A percentile compares a stretch with the other conserved stretches of the same genome.
phyloP scores from a whole-genome alignment of 2,329 filamentous ascomycete genomes.

The Stemphylium lycopersici region DNA sequence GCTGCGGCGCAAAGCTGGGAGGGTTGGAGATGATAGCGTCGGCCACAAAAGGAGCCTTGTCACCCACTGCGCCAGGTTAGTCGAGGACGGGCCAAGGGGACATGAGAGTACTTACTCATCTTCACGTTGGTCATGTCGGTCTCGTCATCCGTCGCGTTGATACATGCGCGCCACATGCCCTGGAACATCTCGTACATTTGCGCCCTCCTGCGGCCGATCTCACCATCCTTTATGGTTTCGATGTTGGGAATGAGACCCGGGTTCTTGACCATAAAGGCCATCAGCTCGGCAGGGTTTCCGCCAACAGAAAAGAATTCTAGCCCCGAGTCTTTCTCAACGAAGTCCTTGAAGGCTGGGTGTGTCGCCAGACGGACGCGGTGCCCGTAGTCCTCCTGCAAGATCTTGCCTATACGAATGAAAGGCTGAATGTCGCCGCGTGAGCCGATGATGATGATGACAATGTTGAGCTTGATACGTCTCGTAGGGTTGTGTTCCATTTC shows the following conservation, averaged over 20 bases:
- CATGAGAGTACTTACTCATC: constrained; percentile 54
- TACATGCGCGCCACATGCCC: constrained; percentile 80
- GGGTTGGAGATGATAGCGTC: constrained; percentile 83
- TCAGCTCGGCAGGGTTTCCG: constrained; percentile 78
- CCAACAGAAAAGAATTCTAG: constrained; percentile 83
- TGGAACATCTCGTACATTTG: constrained; percentile 84
- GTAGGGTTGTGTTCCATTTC: constrained; percentile 41
- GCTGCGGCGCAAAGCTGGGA: constrained; percentile 77
- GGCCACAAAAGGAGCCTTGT: constrained; percentile 75
- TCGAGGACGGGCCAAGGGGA: not conserved
- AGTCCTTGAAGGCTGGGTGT: constrained; percentile 77
- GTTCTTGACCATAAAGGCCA: constrained; percentile 91
- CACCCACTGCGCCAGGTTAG: constrained; percentile 55
- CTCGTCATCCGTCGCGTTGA: constrained; percentile 74
- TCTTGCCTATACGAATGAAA: constrained; percentile 75
- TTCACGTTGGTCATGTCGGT: constrained; percentile 64
- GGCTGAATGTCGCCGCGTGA: constrained; percentile 81
- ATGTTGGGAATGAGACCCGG: constrained; percentile 76
- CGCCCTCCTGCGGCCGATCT: constrained; percentile 69
- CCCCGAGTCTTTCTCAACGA: constrained; percentile 73
- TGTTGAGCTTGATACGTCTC: constrained; percentile 66
- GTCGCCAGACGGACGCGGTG: constrained; percentile 80
- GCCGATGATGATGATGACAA: constrained; percentile 84
- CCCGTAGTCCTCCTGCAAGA: constrained; percentile 72
- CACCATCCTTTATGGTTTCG: constrained; percentile 73